Evolutionary conservation across 2,329 filamentous ascomycete species (phyloP).

Genomic region (Scytalidium sp.): DNA sequence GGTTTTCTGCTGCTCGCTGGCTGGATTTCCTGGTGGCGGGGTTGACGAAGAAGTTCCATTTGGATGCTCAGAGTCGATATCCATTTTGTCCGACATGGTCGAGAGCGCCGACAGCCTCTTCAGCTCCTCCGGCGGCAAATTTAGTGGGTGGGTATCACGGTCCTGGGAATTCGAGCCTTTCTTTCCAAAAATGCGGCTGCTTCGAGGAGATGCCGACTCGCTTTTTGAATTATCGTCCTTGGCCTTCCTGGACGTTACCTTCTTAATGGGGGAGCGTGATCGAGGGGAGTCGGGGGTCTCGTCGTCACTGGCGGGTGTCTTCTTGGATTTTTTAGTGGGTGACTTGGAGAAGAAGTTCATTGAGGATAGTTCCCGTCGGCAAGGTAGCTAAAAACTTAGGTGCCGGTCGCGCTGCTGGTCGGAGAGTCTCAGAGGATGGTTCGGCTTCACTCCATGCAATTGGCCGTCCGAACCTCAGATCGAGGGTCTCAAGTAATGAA

Average conservation of each 20-base stretch:
- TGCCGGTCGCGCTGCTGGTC: not conserved
- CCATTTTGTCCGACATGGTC: conserved; percentile 64
- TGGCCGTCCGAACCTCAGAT: not conserved
- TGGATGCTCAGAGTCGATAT: conserved; percentile 65
- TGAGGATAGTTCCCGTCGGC: conserved; percentile 7
- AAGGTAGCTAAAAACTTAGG: not conserved
- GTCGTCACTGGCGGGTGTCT: conserved; percentile 22
- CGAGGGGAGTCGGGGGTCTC: conserved; percentile 15
- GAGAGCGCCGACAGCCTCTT: conserved; percentile 71
- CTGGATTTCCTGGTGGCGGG: conserved; percentile 41
- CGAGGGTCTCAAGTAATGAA: no score
- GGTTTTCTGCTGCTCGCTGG: conserved; percentile 38
- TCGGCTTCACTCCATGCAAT: not conserved
- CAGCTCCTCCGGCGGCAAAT: conserved; percentile 85
- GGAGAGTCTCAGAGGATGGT: not conserved
- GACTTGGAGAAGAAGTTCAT: conserved; percentile 33
- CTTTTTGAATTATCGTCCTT: conserved; percentile 22
- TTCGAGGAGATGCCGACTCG: conserved; percentile 24
- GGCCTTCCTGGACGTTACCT: conserved; percentile 21
- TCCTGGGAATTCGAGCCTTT: conserved; percentile 39
- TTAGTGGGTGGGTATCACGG: conserved; percentile 79
- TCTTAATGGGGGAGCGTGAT: conserved; percentile 27
- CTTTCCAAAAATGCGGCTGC: conserved; percentile 24
- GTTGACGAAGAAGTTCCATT: conserved; percentile 50
- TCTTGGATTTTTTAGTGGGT: conserved; percentile 30